A percentile compares a stretch with the other conserved stretches of the same genome.
phyloP scores from a whole-genome alignment of 2,329 filamentous ascomycete genomes.

The Aspergillus proliferans region DNA sequence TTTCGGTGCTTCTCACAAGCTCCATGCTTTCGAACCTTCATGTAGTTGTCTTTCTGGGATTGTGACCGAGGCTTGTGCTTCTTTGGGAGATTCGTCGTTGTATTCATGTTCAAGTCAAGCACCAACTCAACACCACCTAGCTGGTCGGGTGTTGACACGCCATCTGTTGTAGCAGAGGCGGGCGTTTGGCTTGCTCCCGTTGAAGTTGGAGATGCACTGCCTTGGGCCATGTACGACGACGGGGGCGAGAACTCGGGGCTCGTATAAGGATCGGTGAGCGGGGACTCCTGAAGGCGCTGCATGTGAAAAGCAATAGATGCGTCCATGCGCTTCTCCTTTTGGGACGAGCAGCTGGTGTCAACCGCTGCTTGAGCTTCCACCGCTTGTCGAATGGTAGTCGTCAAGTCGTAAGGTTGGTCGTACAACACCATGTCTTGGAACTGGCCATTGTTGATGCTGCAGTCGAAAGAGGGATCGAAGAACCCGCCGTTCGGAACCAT shows the following conservation, averaged over 20 bases:
- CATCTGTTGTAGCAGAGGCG: slow-evolving; percentile 8
- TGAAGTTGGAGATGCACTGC: slow-evolving; percentile 18
- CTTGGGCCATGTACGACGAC: slow-evolving; percentile 23
- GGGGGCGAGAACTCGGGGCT: slow-evolving; percentile 28
- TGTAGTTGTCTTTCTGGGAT: slow-evolving; percentile 39
- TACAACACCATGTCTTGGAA: slow-evolving; percentile 6
- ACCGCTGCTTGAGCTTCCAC: slow-evolving; percentile 34
- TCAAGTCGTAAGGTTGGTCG: background rate
- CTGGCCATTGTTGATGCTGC: slow-evolving; percentile 4
- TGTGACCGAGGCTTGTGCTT: slow-evolving; percentile 38
- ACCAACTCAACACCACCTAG: slow-evolving; percentile 31
- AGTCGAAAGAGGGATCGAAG: slow-evolving; percentile 1
- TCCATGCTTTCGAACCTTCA: slow-evolving; percentile 37
- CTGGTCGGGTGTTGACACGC: slow-evolving; percentile 8
- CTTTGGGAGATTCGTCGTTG: slow-evolving; percentile 34
- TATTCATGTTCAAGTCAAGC: slow-evolving; percentile 40
- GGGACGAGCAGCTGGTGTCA: slow-evolving; percentile 27
- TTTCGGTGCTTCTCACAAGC: slow-evolving; percentile 40
- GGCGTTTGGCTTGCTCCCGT: slow-evolving; percentile 16
- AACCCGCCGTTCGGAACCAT: slow-evolving; percentile 3
- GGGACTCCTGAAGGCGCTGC: slow-evolving; percentile 30
- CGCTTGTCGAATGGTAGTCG: slow-evolving; percentile 21
- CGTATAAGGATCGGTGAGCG: slow-evolving; percentile 21
- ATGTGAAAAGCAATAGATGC: slow-evolving; percentile 37
- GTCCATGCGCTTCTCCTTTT: slow-evolving; percentile 37